Conservation (phyloP, 441 rosid genomes). For the Euphorbia schlechtendalii region DNA sequence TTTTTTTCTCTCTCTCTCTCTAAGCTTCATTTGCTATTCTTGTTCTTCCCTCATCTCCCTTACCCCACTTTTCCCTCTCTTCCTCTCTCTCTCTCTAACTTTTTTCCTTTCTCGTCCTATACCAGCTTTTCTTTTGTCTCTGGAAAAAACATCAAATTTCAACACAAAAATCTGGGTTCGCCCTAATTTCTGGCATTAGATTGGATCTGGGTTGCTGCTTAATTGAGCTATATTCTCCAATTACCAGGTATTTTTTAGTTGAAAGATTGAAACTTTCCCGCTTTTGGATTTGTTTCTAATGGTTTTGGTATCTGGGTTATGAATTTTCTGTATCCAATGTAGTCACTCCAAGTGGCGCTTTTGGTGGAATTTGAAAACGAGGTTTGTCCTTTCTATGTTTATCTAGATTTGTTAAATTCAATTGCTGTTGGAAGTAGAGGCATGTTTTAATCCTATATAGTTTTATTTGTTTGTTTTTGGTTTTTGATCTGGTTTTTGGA, state of each 20-base stretch:
- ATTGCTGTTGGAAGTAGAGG: constrained; percentile 11
- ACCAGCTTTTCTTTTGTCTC: constrained; percentile 22
- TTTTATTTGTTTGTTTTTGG: constrained; percentile 16
- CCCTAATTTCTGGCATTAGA: constrained; percentile 19
- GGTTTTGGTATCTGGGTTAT: constrained; percentile 13
- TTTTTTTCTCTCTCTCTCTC: constrained; percentile 46
- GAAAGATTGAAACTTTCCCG: constrained; percentile 3
- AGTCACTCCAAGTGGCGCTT: constrained; percentile 2
- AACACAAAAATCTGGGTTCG: constrained; percentile 2
- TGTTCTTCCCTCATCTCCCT: constrained; percentile 5
- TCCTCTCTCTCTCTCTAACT: neutral
- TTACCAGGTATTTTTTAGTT: constrained; percentile 29
- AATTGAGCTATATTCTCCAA: constrained; percentile 20
- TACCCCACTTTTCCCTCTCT: neutral
- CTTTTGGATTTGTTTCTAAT: neutral
- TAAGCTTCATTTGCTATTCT: constrained; percentile 25
- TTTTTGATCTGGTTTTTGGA: constrained; percentile 32
- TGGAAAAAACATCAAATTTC: constrained; percentile 19
- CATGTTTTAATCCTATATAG: constrained; percentile 8
- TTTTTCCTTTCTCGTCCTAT: constrained; percentile 14
- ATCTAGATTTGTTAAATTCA: neutral
- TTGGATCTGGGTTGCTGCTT: constrained; percentile 52
- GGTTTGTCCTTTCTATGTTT: neutral
- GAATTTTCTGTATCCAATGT: neutral
- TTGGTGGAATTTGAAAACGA: constrained; percentile 4